These are phyloP conservation scores for Globisporangium megalacanthum DNA, from an alignment of 352 stramenopile species.

Conservation along the genomic window DNA sequence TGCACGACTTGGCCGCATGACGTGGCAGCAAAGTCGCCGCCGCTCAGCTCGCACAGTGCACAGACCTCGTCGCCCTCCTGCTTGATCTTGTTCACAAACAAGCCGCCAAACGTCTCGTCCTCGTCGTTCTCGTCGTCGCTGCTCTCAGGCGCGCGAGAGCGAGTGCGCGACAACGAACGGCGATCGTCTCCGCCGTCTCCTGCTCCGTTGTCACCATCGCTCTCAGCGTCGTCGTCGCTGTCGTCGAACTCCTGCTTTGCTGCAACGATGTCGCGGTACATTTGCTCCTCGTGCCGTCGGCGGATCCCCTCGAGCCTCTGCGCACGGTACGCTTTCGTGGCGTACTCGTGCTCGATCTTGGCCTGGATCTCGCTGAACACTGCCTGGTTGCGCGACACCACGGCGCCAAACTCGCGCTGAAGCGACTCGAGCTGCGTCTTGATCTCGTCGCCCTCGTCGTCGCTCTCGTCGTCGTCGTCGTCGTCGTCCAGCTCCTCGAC, in stretches of 20 bases:
- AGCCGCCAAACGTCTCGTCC: slow-evolving; percentile 56
- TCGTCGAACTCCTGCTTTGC: slow-evolving; percentile 45
- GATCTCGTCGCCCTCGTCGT: slow-evolving; percentile 39
- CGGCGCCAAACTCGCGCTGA: slow-evolving; percentile 38
- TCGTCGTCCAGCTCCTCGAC: slow-evolving; percentile 34
- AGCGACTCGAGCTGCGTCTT: slow-evolving; percentile 36
- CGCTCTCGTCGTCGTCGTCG: slow-evolving; percentile 38
- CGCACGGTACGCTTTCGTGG: slow-evolving; percentile 40
- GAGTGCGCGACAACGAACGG: not conserved
- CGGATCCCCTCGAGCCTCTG: slow-evolving; percentile 44
- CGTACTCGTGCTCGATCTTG: slow-evolving; percentile 41
- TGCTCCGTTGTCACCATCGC: slow-evolving; percentile 2
- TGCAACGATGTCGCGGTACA: slow-evolving; percentile 53
- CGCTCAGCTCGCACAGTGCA: slow-evolving; percentile 64
- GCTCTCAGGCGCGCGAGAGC: slow-evolving; percentile 17
- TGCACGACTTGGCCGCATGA: slow-evolving; percentile 57
- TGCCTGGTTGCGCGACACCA: slow-evolving; percentile 38
- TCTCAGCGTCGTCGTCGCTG: slow-evolving; percentile 35
- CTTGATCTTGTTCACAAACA: slow-evolving; percentile 78
- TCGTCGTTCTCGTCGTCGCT: slow-evolving; percentile 37
- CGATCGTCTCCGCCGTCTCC: not conserved
- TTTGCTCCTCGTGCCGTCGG: slow-evolving; percentile 54
- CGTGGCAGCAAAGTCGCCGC: slow-evolving; percentile 72
- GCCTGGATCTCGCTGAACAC: slow-evolving; percentile 29
- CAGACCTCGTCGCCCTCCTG: slow-evolving; percentile 67